phyloP scores from a whole-genome alignment of 139 green algal genomes.

The Chlamydomonas incerta region DNA sequence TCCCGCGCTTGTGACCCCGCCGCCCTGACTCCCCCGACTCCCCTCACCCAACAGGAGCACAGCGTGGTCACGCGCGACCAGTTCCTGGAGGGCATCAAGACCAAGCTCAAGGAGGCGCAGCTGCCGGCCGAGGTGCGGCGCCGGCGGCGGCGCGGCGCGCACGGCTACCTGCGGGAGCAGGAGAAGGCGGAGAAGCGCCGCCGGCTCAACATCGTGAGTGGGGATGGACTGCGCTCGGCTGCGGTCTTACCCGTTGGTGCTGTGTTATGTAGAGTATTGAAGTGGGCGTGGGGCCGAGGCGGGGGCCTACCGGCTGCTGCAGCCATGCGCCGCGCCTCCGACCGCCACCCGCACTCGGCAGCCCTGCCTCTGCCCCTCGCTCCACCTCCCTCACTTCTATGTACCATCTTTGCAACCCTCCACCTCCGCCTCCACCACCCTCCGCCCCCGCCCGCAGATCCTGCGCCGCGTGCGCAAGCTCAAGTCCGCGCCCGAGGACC shows the following conservation, averaged over 20 bases:
- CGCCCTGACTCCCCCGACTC: too few species aligned
- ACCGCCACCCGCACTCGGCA: too few species aligned
- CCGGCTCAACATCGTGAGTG: not conserved
- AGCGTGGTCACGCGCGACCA: not conserved
- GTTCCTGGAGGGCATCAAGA: constrained; percentile 22
- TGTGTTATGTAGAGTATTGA: too few species aligned
- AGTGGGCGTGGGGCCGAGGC: too few species aligned
- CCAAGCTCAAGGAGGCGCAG: not conserved
- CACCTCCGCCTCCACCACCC: not conserved
- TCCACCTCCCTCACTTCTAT: too few species aligned
- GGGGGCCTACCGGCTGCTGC: too few species aligned
- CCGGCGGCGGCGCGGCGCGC: not conserved
- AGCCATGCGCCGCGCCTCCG: too few species aligned
- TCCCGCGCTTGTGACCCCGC: too few species aligned
- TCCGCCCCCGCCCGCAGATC: not conserved
- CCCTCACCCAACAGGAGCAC: not conserved
- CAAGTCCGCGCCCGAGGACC: not conserved
- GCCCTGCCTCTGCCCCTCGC: too few species aligned
- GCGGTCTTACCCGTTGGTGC: too few species aligned
- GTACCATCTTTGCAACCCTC: too few species aligned
- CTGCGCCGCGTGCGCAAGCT: constrained; percentile 9
- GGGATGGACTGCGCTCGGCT: too few species aligned
- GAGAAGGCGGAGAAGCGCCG: not conserved
- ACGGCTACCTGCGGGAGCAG: not conserved
- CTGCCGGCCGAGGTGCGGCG: not conserved